Conservation (phyloP, 1,284 basidiomycete species). For the Gymnopus androsaceus region DNA sequence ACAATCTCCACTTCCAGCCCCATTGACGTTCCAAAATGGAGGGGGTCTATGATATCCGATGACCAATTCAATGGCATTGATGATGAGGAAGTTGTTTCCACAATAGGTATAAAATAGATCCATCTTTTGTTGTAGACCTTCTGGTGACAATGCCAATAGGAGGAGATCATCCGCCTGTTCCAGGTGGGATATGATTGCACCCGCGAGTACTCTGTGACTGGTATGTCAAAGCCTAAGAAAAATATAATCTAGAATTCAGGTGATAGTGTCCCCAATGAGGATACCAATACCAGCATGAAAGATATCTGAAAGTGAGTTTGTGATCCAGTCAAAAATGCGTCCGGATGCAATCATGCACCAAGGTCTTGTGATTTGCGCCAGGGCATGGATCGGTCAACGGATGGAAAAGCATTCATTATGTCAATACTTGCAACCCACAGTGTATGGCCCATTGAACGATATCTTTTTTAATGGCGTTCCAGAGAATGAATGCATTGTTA, state of each 20-base stretch:
- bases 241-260: conserved; percentile 14
- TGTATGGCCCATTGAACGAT: neutral
- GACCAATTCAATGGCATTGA: no score
- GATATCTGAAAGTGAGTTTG: neutral
- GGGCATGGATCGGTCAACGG: no score
- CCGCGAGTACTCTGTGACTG: neutral
- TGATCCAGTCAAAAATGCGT: conserved; percentile 5
- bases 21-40: neutral
- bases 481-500: conserved; percentile 29
- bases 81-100: neutral
- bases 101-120: conserved; percentile 1
- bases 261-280: conserved; percentile 12
- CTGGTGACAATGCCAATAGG: conserved; percentile 1
- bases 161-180: no score
- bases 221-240: conserved; percentile 9
- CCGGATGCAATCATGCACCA: neutral
- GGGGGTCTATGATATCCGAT: neutral
- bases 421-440: conserved; percentile 6
- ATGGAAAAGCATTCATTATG: conserved; percentile 7
- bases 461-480: conserved; percentile 2
- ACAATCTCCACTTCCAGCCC: neutral
- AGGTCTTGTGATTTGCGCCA: neutral
- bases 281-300: conserved; percentile 9
- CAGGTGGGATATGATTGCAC: neutral
- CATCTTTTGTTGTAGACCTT: conserved; percentile 11